phyloP scores from a whole-genome alignment of 75 land plant genomes.

The Isoetes taiwanensis region DNA sequence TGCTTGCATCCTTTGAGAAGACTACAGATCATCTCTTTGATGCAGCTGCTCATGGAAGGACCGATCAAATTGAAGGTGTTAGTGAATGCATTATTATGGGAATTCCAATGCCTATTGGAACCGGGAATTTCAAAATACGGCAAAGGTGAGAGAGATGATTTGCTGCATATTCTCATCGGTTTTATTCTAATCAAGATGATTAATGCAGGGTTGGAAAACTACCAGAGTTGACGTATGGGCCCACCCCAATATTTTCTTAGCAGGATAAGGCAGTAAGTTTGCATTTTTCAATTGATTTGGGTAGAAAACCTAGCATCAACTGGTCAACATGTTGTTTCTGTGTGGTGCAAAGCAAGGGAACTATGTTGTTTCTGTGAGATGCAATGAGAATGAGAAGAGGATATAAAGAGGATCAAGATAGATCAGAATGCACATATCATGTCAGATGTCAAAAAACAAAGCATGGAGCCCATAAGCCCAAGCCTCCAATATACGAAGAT shows the following conservation, averaged over 20 bases:
- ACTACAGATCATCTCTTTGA: conserved; percentile 84
- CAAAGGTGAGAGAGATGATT: conserved; percentile 41
- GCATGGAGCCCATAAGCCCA: no score
- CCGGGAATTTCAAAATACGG: conserved; percentile 68
- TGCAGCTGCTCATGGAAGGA: conserved; percentile 69
- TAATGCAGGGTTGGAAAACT: conserved; percentile 3
- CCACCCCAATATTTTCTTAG: neutral
- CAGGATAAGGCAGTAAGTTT: no score
- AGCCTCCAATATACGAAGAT: no score
- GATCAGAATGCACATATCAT: no score
- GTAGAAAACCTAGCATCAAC: no score
- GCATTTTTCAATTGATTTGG: no score
- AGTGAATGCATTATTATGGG: conserved; percentile 97
- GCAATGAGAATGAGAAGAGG: no score
- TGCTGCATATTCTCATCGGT: neutral
- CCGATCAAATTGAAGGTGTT: conserved; percentile 84
- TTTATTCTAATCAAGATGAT: neutral
- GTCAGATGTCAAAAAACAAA: no score
- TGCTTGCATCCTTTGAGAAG: conserved; percentile 97
- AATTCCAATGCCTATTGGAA: conserved; percentile 84
- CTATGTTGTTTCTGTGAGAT: no score
- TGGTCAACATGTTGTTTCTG: no score
- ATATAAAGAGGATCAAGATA: no score
- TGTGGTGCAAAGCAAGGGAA: no score
- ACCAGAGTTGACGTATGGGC: conserved; percentile 1